Percentiles rank a stretch among this genome's conserved stretches.
These are phyloP conservation scores for Cyclanthera cordifolia DNA, from an alignment of 306 rosid genomes.

Conservation along the genomic window DNA sequence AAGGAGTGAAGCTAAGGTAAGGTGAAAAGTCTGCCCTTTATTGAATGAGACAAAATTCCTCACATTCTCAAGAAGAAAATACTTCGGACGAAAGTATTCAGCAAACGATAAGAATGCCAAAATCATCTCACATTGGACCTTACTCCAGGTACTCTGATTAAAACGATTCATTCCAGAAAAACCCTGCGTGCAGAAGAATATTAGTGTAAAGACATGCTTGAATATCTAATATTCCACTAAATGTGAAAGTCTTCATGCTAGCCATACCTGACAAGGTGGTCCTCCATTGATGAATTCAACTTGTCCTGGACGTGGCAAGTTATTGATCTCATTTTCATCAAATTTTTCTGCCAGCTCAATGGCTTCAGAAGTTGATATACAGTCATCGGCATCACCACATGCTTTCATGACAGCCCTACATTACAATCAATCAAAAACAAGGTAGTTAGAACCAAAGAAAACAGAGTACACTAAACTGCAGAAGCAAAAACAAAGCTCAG, in stretches of 20 bases:
- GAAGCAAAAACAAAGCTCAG: not conserved
- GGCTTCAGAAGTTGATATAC: conserved; percentile 75
- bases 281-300: conserved; percentile 98
- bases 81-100: conserved; percentile 90
- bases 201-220: not conserved
- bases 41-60: conserved; percentile 85
- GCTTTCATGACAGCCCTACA: conserved; percentile 84
- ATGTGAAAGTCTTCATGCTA: conserved; percentile 9
- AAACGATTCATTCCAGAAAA: conserved; percentile 98
- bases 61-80: conserved; percentile 88
- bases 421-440: conserved; percentile 15
- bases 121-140: conserved; percentile 97
- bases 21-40: conserved; percentile 86
- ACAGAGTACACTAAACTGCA: not conserved
- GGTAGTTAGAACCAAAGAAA: not conserved
- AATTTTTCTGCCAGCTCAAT: conserved; percentile 54
- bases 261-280: conserved; percentile 85
- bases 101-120: conserved; percentile 90
- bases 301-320: conserved; percentile 77
- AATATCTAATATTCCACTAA: not conserved
- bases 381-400: conserved; percentile 80
- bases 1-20: conserved; percentile 84
- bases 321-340: conserved; percentile 38
- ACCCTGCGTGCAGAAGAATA: conserved; percentile 36
- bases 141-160: conserved; percentile 87